These are phyloP conservation scores for Astraeus odoratus DNA, from an alignment of 768 basidiomycete genomes.

Conservation along the genomic window DNA sequence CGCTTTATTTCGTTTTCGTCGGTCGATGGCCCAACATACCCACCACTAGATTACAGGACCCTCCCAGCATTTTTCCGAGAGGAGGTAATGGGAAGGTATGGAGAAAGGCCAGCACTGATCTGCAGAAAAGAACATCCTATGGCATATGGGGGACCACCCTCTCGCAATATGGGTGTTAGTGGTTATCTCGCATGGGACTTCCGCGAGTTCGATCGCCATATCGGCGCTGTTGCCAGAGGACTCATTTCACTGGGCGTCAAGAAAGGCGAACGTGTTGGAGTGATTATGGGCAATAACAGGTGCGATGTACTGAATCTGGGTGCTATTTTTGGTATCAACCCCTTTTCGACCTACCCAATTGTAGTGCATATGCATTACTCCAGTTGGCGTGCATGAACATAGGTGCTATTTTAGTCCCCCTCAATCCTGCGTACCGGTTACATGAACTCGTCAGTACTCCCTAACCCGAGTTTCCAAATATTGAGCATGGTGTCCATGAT, in stretches of 20 bases:
- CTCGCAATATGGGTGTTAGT: slow-evolving; percentile 40
- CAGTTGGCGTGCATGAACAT: slow-evolving; percentile 86
- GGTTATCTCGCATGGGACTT: slow-evolving; percentile 69
- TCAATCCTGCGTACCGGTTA: slow-evolving; percentile 75
- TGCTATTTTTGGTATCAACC: background rate
- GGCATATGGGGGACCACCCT: slow-evolving; percentile 54
- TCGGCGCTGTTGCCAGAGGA: slow-evolving; percentile 63
- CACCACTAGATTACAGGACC: slow-evolving; percentile 50
- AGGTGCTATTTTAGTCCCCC: slow-evolving; percentile 76
- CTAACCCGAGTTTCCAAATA: no score
- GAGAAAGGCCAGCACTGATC: slow-evolving; percentile 53
- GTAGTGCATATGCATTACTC: slow-evolving; percentile 73
- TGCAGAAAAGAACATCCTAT: slow-evolving; percentile 54
- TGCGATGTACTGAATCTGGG: slow-evolving; percentile 25
- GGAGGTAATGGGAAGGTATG: slow-evolving; percentile 45
- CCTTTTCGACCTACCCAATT: slow-evolving; percentile 1
- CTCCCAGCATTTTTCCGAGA: slow-evolving; percentile 53
- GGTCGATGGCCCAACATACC: slow-evolving; percentile 50
- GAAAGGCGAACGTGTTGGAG: slow-evolving; percentile 72
- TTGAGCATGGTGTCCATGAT: no score
- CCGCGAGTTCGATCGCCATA: slow-evolving; percentile 58
- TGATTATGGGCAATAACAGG: slow-evolving; percentile 86
- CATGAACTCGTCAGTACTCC: slow-evolving; percentile 53
- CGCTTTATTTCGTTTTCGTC: no score
- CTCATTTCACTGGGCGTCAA: slow-evolving; percentile 60